Conservation (phyloP, 2,329 filamentous ascomycete species). For the Huntiella bhutanensis region DNA sequence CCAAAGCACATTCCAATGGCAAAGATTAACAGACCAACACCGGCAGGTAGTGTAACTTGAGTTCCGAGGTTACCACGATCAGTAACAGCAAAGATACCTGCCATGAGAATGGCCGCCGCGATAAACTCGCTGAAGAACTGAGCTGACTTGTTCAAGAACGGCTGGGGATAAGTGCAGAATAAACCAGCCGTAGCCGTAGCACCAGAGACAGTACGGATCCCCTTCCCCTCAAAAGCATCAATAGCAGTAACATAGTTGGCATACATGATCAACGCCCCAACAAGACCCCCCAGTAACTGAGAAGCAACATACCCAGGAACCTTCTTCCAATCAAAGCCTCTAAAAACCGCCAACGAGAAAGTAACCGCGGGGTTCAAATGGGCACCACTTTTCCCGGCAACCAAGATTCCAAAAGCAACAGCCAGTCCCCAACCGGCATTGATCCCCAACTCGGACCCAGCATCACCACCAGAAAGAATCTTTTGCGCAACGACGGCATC, state of each 20-base stretch:
- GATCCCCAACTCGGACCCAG: slow-evolving; percentile 31
- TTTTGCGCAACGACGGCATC: slow-evolving; percentile 56
- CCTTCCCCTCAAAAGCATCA: slow-evolving; percentile 39
- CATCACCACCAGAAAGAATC: slow-evolving; percentile 30
- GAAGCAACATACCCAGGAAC: slow-evolving; percentile 49
- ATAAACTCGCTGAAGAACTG: slow-evolving; percentile 59
- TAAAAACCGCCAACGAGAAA: slow-evolving; percentile 48
- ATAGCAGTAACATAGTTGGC: slow-evolving; percentile 47
- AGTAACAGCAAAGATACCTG: slow-evolving; percentile 51
- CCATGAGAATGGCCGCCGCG: slow-evolving; percentile 47
- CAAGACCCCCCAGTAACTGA: slow-evolving; percentile 49
- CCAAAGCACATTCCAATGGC: slow-evolving; percentile 56
- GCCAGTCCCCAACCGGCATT: slow-evolving; percentile 37
- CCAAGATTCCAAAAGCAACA: slow-evolving; percentile 51
- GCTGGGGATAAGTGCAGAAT: slow-evolving; percentile 53
- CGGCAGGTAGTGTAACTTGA: slow-evolving; percentile 25
- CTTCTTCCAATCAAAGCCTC: slow-evolving; percentile 48
- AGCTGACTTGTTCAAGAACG: slow-evolving; percentile 36
- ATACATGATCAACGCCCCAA: slow-evolving; percentile 39
- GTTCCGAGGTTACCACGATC: slow-evolving; percentile 34
- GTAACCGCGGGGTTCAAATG: slow-evolving; percentile 57
- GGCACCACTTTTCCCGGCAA: slow-evolving; percentile 43
- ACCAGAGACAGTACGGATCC: slow-evolving; percentile 41
- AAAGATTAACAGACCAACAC: slow-evolving; percentile 36
- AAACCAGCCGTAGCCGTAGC: slow-evolving; percentile 46